A percentile compares a stretch with the other conserved stretches of the same genome.
phyloP scores from a whole-genome alignment of 306 rosid genomes.

The Vigna reflexopilosa region DNA sequence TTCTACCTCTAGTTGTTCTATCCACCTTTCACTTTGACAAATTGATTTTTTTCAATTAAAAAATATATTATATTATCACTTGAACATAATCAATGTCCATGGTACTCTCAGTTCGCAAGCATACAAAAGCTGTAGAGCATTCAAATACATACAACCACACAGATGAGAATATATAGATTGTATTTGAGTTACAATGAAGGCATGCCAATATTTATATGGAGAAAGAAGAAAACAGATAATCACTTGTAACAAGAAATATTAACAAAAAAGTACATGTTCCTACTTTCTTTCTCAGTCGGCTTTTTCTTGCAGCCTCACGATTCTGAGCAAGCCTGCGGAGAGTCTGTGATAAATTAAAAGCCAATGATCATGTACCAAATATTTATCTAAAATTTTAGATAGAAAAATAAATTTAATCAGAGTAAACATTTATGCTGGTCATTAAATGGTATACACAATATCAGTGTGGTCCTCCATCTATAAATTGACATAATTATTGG shows the following conservation, averaged over 20 bases:
- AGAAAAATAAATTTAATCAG: constrained; percentile 1
- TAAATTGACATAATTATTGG: background rate
- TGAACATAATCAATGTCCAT: background rate
- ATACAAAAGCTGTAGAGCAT: background rate
- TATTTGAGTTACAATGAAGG: background rate
- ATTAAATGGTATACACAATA: constrained; percentile 1
- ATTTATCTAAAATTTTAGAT: constrained; percentile 11
- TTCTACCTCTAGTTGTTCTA: background rate
- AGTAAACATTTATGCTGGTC: background rate
- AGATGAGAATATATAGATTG: background rate
- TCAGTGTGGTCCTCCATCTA: background rate
- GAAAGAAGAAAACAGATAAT: constrained; percentile 12
- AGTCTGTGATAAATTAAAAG: constrained; percentile 60
- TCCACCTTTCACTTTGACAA: background rate
- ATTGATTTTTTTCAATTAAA: background rate
- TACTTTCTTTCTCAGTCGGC: constrained; percentile 88
- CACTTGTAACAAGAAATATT: background rate
- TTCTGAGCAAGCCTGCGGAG: constrained; percentile 93
- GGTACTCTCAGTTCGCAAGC: background rate
- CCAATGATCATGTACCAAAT: constrained; percentile 29
- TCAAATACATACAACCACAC: constrained; percentile 4
- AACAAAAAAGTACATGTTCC: constrained; percentile 16
- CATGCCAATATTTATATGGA: background rate
- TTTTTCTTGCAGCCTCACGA: constrained; percentile 94
- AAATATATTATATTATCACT: background rate